A percentile compares a stretch with the other conserved stretches of the same genome.
Conservation (phyloP, 2,329 filamentous ascomycete genomes). For the Fusarium poae region DNA sequence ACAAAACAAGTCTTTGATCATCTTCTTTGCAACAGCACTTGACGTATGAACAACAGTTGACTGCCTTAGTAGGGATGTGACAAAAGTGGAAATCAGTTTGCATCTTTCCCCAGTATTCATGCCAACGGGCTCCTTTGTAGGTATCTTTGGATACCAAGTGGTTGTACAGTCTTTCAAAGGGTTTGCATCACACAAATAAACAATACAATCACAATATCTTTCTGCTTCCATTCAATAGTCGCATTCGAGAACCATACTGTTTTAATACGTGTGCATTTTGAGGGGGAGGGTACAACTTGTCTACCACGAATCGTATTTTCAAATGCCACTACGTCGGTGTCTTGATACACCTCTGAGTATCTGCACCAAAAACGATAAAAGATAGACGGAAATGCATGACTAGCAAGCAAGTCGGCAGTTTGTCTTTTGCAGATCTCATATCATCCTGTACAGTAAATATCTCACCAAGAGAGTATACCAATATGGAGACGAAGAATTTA, state of each 20-base stretch:
- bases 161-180: background rate
- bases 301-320: background rate
- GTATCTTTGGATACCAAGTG: background rate
- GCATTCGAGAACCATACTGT: background rate
- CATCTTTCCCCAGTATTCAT: background rate
- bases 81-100: background rate
- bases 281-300: background rate
- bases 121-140: background rate
- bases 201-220: background rate
- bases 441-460: slow-evolving; percentile 9
- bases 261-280: background rate
- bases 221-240: background rate
- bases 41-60: background rate
- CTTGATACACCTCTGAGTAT: background rate
- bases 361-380: background rate
- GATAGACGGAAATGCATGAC: background rate
- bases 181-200: background rate
- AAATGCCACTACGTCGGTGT: background rate
- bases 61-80: background rate
- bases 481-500: slow-evolving; percentile 33
- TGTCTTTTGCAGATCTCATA: slow-evolving; percentile 15
- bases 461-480: slow-evolving; percentile 3
- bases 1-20: background rate
- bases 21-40: background rate
- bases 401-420: background rate